These are phyloP conservation scores for Podospora fimiseda DNA, from an alignment of 495 filamentous ascomycete species.

Conservation along the genomic window DNA sequence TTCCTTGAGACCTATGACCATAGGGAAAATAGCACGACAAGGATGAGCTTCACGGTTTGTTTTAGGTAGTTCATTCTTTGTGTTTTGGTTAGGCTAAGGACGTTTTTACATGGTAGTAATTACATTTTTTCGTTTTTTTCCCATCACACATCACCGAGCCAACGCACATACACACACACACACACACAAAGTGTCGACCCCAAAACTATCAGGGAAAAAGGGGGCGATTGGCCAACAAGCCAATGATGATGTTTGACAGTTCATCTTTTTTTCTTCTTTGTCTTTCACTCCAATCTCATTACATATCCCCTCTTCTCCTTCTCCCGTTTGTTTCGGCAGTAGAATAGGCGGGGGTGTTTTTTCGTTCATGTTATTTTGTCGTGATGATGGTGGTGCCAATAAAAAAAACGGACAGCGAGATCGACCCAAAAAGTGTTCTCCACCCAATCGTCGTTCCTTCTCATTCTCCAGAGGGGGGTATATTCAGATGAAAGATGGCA, in stretches of 20 bases:
- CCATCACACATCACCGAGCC: too few relatives aligned
- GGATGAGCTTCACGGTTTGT: too few relatives aligned
- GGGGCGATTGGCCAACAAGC: too few relatives aligned
- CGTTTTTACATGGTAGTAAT: slow-evolving; percentile 12
- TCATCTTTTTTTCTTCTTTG: background rate
- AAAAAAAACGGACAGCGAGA: background rate
- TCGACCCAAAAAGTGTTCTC: background rate
- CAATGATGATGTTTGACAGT: background rate
- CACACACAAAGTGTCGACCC: too few relatives aligned
- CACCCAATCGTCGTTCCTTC: too few relatives aligned
- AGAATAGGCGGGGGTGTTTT: too few relatives aligned
- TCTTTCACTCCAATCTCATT: background rate
- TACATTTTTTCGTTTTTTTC: slow-evolving; percentile 10
- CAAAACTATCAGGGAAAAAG: too few relatives aligned
- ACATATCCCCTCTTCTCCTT: background rate
- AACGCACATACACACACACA: too few relatives aligned
- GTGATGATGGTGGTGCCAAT: background rate
- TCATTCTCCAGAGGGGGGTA: background rate
- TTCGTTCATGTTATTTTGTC: background rate
- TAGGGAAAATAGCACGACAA: background rate
- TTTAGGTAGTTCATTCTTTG: too few relatives aligned
- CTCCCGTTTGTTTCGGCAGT: background rate
- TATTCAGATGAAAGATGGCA: background rate
- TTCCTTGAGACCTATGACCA: too few relatives aligned
- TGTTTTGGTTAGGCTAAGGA: background rate